Evolutionary conservation across 2,329 filamentous ascomycete genomes (phyloP).

Genomic region (Meredithiella fracta): DNA sequence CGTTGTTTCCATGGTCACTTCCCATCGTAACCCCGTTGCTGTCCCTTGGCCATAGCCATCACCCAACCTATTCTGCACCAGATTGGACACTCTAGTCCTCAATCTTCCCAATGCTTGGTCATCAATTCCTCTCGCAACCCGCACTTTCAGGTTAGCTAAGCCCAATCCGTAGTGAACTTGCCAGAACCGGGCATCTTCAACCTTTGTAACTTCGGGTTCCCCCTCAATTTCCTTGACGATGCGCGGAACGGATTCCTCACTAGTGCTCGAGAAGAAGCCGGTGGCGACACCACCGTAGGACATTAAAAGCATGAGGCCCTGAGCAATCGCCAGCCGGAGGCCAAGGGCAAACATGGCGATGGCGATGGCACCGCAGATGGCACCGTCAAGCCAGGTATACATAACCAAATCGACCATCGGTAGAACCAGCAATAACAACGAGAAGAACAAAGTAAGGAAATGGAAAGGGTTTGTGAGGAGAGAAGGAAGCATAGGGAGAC

Average conservation of each 20-base stretch:
- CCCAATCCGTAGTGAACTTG: conserved; percentile 95
- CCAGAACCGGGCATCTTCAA: conserved; percentile 94
- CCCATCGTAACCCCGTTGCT: conserved; percentile 65
- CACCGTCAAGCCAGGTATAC: conserved; percentile 58
- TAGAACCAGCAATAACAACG: conserved; percentile 60
- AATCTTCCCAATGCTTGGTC: conserved; percentile 58
- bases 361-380: conserved; percentile 67
- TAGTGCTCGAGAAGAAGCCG: conserved; percentile 18
- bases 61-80: conserved; percentile 73
- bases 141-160: conserved; percentile 83
- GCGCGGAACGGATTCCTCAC: conserved; percentile 39
- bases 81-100: conserved; percentile 55
- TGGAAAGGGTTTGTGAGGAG: conserved; percentile 90
- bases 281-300: conserved; percentile 40
- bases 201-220: conserved; percentile 55
- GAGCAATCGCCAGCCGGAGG: conserved; percentile 62
- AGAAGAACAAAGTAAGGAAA: conserved; percentile 81
- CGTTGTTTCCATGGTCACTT: conserved; percentile 72
- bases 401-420: conserved; percentile 70
- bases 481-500: conserved; percentile 51
- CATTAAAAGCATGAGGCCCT: conserved; percentile 94
- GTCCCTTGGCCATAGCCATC: conserved; percentile 69
- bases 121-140: conserved; percentile 45
- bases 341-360: conserved; percentile 80
- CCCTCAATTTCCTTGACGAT: conserved; percentile 75